A percentile compares a stretch with the other conserved stretches of the same genome.
These are phyloP conservation scores for Kregervanrija pseudodelftensis DNA, from an alignment of 805 yeast genomes.

Conservation along the genomic window DNA sequence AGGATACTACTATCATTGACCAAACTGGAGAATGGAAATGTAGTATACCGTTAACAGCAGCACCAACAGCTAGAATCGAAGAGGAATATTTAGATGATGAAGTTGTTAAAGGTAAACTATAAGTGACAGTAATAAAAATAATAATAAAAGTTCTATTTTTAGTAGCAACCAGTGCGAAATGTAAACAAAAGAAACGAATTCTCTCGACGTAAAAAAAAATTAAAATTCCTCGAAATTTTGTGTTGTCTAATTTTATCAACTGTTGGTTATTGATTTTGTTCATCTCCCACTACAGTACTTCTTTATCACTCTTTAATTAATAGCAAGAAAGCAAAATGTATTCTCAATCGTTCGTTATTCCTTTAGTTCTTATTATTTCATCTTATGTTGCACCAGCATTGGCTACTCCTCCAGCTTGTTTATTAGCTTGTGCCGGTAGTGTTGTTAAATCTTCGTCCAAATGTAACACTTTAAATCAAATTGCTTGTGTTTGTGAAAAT, in stretches of 20 bases:
- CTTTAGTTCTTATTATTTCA: constrained; percentile 29
- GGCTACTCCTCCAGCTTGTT: constrained; percentile 84
- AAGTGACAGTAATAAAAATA: background rate
- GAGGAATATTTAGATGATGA: constrained; percentile 18
- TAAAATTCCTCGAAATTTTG: too few species aligned
- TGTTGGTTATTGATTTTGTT: too few species aligned
- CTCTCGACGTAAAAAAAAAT: too few species aligned
- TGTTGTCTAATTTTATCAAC: too few species aligned
- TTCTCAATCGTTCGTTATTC: background rate
- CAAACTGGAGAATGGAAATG: constrained; percentile 52
- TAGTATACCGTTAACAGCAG: constrained; percentile 43
- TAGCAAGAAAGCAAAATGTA: too few species aligned
- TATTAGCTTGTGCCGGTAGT: constrained; percentile 78
- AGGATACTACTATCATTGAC: constrained; percentile 37
- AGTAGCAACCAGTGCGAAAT: too few species aligned
- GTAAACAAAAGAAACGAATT: too few species aligned
- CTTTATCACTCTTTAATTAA: too few species aligned
- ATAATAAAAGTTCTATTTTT: too few species aligned
- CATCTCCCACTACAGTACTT: too few species aligned
- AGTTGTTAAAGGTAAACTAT: constrained; percentile 5
- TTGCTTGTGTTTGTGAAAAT: constrained; percentile 60
- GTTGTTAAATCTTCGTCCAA: constrained; percentile 46
- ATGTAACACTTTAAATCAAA: constrained; percentile 56
- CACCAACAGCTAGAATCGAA: constrained; percentile 47
- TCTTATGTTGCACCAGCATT: constrained; percentile 34